Percentiles rank a stretch among this genome's conserved stretches.
Evolutionary conservation across 768 basidiomycete genomes (phyloP).

Genomic region (Suillus alpinus): DNA sequence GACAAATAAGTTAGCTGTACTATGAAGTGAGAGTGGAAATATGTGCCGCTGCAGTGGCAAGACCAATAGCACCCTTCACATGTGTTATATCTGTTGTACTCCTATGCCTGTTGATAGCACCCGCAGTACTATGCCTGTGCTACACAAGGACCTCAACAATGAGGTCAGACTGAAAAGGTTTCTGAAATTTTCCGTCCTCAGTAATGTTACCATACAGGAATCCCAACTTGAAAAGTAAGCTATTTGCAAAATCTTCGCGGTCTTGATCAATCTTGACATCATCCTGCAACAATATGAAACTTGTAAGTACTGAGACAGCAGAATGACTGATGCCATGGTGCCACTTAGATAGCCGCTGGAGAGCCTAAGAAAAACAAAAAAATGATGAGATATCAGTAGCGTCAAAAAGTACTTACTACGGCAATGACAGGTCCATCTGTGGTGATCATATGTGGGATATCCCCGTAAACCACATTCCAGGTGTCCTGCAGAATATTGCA

Average conservation of each 20-base stretch:
- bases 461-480: slow-evolving; percentile 6
- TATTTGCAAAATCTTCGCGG: neutral
- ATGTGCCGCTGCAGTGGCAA: slow-evolving; percentile 4
- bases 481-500: no score
- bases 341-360: slow-evolving; percentile 9
- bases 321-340: slow-evolving; percentile 1
- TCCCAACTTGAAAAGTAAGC: neutral
- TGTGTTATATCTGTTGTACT: neutral
- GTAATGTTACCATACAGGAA: no score
- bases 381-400: neutral
- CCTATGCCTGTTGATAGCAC: neutral
- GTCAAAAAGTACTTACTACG: neutral
- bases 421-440: slow-evolving; percentile 1
- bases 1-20: neutral
- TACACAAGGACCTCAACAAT: slow-evolving; percentile 6
- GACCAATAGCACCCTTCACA: neutral
- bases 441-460: slow-evolving; percentile 6
- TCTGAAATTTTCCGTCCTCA: neutral
- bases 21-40: neutral
- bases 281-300: neutral
- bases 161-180: neutral
- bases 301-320: slow-evolving; percentile 5
- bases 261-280: neutral
- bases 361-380: neutral
- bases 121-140: neutral